Conservation (phyloP, 192 early-diverging fungal genomes). For the Coemansia sp. region DNA sequence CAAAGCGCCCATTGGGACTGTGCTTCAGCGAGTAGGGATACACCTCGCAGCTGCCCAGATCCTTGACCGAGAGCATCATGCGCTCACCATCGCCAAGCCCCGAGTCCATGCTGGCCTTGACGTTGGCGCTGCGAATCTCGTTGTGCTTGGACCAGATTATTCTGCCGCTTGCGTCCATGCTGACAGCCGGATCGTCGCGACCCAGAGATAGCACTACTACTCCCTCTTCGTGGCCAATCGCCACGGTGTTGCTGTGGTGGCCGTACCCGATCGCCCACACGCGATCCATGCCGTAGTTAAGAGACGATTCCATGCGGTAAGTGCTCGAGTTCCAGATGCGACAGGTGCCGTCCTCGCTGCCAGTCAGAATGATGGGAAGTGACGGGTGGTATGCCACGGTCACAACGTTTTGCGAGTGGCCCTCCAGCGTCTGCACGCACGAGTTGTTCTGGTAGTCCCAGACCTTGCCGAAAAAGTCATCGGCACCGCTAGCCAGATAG, state of each 20-base stretch:
- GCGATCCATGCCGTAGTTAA: slow-evolving; percentile 97
- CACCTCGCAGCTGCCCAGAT: slow-evolving; percentile 96
- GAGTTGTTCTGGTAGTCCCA: slow-evolving; percentile 99
- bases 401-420: slow-evolving; percentile 92
- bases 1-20: slow-evolving; percentile 97
- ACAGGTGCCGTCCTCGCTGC: slow-evolving; percentile 92
- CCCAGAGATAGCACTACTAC: slow-evolving; percentile 94
- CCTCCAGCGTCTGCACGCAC: slow-evolving; percentile 98
- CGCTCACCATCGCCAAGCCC: slow-evolving; percentile 91
- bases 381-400: slow-evolving; percentile 91
- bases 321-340: slow-evolving; percentile 98
- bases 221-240: slow-evolving; percentile 96
- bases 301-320: slow-evolving; percentile 92
- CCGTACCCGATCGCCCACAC: slow-evolving; percentile 94
- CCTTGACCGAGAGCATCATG: slow-evolving; percentile 81
- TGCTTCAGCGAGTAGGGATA: slow-evolving; percentile 96
- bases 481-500: slow-evolving; percentile 92
- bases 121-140: slow-evolving; percentile 93
- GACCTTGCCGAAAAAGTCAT: slow-evolving; percentile 93
- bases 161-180: slow-evolving; percentile 95
- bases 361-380: slow-evolving; percentile 95
- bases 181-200: slow-evolving; percentile 92
- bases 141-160: slow-evolving; percentile 98
- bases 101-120: slow-evolving; percentile 83
- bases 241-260: slow-evolving; percentile 86